phyloP scores from a whole-genome alignment of 169 alveolate species.

The Cryptosporidium felis region DNA sequence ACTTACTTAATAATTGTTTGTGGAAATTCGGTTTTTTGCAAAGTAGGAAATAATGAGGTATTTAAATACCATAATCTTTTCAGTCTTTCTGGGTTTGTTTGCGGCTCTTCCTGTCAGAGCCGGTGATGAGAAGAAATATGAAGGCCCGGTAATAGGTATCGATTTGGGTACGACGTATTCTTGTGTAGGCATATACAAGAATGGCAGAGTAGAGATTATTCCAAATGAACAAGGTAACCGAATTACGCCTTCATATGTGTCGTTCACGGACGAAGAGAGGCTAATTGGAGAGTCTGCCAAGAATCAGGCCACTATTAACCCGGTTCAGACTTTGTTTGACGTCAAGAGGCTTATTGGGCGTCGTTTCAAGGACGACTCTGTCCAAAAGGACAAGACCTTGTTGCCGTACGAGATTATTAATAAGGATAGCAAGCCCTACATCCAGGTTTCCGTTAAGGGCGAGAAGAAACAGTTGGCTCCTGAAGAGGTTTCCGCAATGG shows the following conservation, averaged over 20 bases:
- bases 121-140: constrained; percentile 75
- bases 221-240: constrained; percentile 95
- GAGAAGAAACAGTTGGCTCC: constrained; percentile 93
- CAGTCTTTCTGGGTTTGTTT: constrained; percentile 19
- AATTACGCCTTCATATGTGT: constrained; percentile 97
- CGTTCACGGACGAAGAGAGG: constrained; percentile 95
- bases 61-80: not conserved
- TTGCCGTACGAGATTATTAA: constrained; percentile 94
- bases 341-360: constrained; percentile 98
- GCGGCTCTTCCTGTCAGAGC: not conserved
- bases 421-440: constrained; percentile 94
- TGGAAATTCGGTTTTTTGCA: not conserved
- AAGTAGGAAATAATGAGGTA: constrained; percentile 29
- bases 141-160: constrained; percentile 96
- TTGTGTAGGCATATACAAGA: constrained; percentile 97
- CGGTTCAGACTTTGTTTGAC: constrained; percentile 95
- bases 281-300: constrained; percentile 98
- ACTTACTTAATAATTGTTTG: not conserved
- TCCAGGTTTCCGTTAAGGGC: constrained; percentile 90
- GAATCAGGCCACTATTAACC: constrained; percentile 96
- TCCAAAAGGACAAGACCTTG: constrained; percentile 93
- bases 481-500: constrained; percentile 98
- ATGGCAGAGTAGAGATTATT: constrained; percentile 97
- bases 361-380: constrained; percentile 93
- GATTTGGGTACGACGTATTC: constrained; percentile 98